A percentile compares a stretch with the other conserved stretches of the same genome.
Evolutionary conservation across 2,329 filamentous ascomycete genomes (phyloP).

Genomic region (Exophiala phaeomuriformis): DNA sequence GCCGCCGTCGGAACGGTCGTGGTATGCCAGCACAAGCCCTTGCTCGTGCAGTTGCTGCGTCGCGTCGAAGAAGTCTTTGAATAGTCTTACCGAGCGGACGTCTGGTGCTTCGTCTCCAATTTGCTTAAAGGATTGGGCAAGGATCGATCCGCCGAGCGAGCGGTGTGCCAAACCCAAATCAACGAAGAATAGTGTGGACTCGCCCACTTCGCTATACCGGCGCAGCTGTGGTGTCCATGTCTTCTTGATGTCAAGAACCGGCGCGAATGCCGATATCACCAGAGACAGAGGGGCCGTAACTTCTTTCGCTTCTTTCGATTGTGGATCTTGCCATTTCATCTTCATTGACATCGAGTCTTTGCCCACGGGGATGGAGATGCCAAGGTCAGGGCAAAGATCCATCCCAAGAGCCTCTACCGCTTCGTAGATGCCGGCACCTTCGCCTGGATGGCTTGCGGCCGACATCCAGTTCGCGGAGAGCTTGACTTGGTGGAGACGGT

Average conservation of each 20-base stretch:
- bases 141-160: conserved; percentile 79
- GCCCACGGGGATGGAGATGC: conserved; percentile 87
- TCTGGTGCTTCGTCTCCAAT: conserved; percentile 80
- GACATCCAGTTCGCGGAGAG: conserved; percentile 99
- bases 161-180: conserved; percentile 76
- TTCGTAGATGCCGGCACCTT: conserved; percentile 86
- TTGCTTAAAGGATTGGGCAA: conserved; percentile 82
- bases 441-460: conserved; percentile 84
- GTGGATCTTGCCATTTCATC: conserved; percentile 78
- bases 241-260: conserved; percentile 70
- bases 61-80: conserved; percentile 89
- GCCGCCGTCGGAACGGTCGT: conserved; percentile 89
- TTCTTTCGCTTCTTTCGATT: conserved; percentile 62
- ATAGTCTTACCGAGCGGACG: conserved; percentile 69
- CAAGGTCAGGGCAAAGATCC: conserved; percentile 83
- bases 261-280: conserved; percentile 82
- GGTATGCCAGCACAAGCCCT: conserved; percentile 79
- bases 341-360: conserved; percentile 99
- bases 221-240: conserved; percentile 92
- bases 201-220: conserved; percentile 76
- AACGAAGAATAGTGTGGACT: conserved; percentile 81
- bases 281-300: conserved; percentile 89
- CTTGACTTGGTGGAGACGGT: conserved; percentile 69
- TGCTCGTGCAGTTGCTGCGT: conserved; percentile 60
- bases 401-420: conserved; percentile 89